Base-by-base conservation (phyloP, 2,329 filamentous ascomycete species). In the Sporothrix humicola region DNA sequence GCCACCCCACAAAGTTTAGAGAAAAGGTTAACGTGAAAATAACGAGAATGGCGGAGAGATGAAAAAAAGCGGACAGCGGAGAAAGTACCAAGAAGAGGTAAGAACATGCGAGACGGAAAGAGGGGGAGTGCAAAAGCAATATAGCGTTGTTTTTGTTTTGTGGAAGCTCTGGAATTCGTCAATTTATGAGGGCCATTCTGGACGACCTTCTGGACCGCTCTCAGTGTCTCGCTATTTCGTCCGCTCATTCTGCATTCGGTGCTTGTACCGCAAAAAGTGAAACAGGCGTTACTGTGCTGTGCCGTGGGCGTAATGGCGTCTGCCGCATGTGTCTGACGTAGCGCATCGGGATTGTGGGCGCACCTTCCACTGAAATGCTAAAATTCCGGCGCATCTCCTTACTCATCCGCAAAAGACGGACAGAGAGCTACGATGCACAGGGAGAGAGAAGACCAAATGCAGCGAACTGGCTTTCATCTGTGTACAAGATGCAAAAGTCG, bases 61-160 rank as follows among this genome's bases (percentile, higher is more conserved):
- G 52, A 52, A 52, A n/a, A 66, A 26, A 10, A 66, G 63, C 63
- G 63, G 61, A 48, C 63, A 48, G 20, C 20, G 63, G 46, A 66
- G 63, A 66, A 9, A 66, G 63, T 31, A 66, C 59, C 59, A 65
- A 20, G 59, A 65, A 65, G 17, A 44, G 37, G 10, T 44, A 56
- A 56, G 52, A 17, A 48, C 12, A 48, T 48, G 46, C 15, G 46
- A 48, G 46, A 48, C 15, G 46, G 15, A 48, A 17, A 13, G 46
- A 48, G 46, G 46, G 46, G 52, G 7, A 54, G n/a, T n/a, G n/a
- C 20, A 63, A 63, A 44, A 44, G 56, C 56, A 59, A 59, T 37
- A 59, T 37, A 20, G 52, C 23, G 37, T 37, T 37, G 31, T 37
- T 37, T 37, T 37, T 37, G 37, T 42, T 26, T 48, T n/a, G 37